phyloP scores from a whole-genome alignment of 2,329 filamentous ascomycete genomes.

The Fusarium camptoceras region DNA sequence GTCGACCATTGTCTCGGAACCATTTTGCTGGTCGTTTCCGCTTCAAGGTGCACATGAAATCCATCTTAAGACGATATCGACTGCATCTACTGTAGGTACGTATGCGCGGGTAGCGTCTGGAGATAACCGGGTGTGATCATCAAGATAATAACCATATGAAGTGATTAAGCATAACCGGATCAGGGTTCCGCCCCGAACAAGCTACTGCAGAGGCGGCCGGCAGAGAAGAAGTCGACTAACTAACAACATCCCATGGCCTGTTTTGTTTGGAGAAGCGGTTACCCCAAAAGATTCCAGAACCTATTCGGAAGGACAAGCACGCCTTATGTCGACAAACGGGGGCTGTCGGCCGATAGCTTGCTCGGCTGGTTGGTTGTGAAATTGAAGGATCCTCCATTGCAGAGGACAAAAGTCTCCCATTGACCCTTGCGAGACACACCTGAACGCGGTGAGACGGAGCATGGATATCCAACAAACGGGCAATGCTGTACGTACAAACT shows the following conservation, averaged over 20 bases:
- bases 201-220: slow-evolving; percentile 17
- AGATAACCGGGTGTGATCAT: slow-evolving; percentile 32
- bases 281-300: slow-evolving; percentile 31
- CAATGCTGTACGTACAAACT: not conserved
- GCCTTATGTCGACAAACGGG: slow-evolving; percentile 13
- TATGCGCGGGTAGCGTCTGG: slow-evolving; percentile 13
- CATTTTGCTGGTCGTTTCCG: slow-evolving; percentile 1
- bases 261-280: slow-evolving; percentile 6
- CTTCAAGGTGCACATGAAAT: not conserved
- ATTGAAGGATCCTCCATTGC: not conserved
- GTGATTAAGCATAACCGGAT: slow-evolving; percentile 14
- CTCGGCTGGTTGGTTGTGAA: not conserved
- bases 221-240: not conserved
- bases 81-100: not conserved
- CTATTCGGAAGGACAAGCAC: slow-evolving; percentile 6
- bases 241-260: not conserved
- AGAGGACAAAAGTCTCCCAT: not conserved
- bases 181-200: slow-evolving; percentile 21
- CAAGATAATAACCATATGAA: slow-evolving; percentile 4
- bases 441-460: not conserved
- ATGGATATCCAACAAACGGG: slow-evolving; percentile 9
- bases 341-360: not conserved
- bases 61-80: not conserved
- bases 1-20: slow-evolving; percentile 12
- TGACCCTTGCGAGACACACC: slow-evolving; percentile 24